Percentiles rank a stretch among this genome's conserved stretches.
phyloP scores from a whole-genome alignment of 2,329 filamentous ascomycete genomes.

The Penicillium fuscoglaucum region DNA sequence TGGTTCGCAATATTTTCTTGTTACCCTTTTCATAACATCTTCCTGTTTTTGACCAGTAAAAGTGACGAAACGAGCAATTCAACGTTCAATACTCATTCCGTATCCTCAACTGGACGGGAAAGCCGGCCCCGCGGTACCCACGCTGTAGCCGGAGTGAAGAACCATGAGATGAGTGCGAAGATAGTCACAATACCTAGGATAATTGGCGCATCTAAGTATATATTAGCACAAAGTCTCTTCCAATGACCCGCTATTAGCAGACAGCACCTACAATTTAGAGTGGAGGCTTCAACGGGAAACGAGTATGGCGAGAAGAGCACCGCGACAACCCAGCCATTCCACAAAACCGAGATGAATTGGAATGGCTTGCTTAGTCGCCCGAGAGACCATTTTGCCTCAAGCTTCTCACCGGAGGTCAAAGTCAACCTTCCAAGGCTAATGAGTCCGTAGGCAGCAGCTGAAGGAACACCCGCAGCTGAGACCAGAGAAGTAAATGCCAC shows the following conservation, averaged over 20 bases:
- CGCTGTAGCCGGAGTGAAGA: background rate
- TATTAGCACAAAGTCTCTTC: background rate
- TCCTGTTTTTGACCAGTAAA: background rate
- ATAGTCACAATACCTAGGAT: background rate
- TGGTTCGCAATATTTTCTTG: background rate
- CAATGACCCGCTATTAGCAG: background rate
- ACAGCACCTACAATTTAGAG: background rate
- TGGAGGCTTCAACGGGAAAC: slow-evolving; percentile 40
- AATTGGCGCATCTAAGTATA: background rate
- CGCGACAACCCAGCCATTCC: slow-evolving; percentile 54
- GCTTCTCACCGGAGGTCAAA: slow-evolving; percentile 47
- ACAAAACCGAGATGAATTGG: slow-evolving; percentile 50
- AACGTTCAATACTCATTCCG: background rate
- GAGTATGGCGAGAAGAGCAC: slow-evolving; percentile 50
- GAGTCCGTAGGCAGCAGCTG: slow-evolving; percentile 53
- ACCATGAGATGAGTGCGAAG: background rate
- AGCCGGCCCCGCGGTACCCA: background rate
- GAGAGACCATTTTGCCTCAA: slow-evolving; percentile 44
- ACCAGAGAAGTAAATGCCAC: slow-evolving; percentile 57
- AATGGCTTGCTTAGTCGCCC: slow-evolving; percentile 50
- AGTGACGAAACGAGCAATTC: background rate
- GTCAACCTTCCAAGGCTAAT: slow-evolving; percentile 52
- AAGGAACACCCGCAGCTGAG: slow-evolving; percentile 55
- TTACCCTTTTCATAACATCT: background rate
- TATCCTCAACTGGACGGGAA: background rate